A percentile compares a stretch with the other conserved stretches of the same genome.
These are phyloP conservation scores for Conticribra guillardii DNA, from an alignment of 108 stramenopile species.

Conservation along the genomic window DNA sequence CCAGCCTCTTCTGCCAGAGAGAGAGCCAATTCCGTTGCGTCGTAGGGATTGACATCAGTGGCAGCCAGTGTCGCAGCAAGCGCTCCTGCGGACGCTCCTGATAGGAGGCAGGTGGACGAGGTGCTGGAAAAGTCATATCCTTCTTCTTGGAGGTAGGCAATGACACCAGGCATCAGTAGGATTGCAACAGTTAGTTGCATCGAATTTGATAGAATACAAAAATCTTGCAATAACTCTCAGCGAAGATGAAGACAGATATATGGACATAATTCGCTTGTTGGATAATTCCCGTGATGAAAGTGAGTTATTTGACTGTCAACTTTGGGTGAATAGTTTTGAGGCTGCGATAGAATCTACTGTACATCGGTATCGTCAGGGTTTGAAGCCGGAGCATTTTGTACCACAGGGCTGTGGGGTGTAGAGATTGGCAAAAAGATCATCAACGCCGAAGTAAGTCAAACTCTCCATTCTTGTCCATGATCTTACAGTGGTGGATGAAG, in stretches of 20 bases:
- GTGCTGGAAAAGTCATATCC: slow-evolving; percentile 56
- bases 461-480: slow-evolving; percentile 64
- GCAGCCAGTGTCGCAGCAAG: slow-evolving; percentile 82
- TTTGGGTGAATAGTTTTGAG: slow-evolving; percentile 2
- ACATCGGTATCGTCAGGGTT: too few relatives aligned
- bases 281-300: slow-evolving; percentile 2
- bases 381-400: too few relatives aligned
- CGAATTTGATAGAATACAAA: slow-evolving; percentile 5
- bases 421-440: too few relatives aligned
- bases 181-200: slow-evolving; percentile 2
- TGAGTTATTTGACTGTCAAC: slow-evolving; percentile 1
- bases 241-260: slow-evolving; percentile 8
- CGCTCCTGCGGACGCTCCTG: slow-evolving; percentile 91
- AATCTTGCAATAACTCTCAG: slow-evolving; percentile 4
- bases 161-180: background rate
- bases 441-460: too few relatives aligned
- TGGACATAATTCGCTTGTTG: slow-evolving; percentile 12
- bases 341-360: background rate
- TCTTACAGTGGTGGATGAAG: too few relatives aligned
- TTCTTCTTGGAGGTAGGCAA: slow-evolving; percentile 65
- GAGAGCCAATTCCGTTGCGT: slow-evolving; percentile 83
- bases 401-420: too few relatives aligned
- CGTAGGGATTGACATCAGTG: slow-evolving; percentile 69
- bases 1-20: slow-evolving; percentile 69
- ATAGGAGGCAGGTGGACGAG: slow-evolving; percentile 25